phyloP scores from a whole-genome alignment of 2,329 filamentous ascomycete genomes.

The Botrytis elliptica region DNA sequence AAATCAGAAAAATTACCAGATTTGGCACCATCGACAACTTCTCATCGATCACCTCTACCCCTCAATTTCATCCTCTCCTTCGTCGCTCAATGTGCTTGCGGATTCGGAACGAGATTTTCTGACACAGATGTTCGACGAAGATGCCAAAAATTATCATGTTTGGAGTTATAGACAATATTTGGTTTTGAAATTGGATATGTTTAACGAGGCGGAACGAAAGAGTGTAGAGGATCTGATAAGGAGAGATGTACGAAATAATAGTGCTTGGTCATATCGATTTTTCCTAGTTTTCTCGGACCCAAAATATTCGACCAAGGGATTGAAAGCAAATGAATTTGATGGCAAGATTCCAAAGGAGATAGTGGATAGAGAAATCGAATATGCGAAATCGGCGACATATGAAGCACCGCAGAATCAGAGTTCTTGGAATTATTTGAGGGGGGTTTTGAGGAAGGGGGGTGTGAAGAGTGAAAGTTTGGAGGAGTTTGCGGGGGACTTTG shows the following conservation, averaged over 20 bases:
- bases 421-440: conserved; percentile 88
- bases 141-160: conserved; percentile 97
- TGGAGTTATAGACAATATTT: conserved; percentile 89
- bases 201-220: conserved; percentile 59
- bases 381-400: conserved; percentile 69
- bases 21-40: conserved; percentile 78
- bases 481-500: conserved; percentile 53
- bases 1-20: conserved; percentile 98
- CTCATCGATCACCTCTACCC: conserved; percentile 58
- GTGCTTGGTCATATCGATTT: conserved; percentile 95
- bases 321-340: conserved; percentile 53
- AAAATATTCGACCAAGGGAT: conserved; percentile 47
- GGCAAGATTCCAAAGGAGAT: conserved; percentile 58
- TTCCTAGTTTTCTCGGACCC: conserved; percentile 79
- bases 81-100: conserved; percentile 56
- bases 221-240: conserved; percentile 72
- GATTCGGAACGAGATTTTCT: conserved; percentile 74
- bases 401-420: conserved; percentile 91
- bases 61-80: conserved; percentile 58
- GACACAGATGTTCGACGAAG: conserved; percentile 73
- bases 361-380: conserved; percentile 72
- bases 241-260: conserved; percentile 89
- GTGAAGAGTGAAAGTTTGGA: conserved; percentile 48
- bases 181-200: conserved; percentile 66
- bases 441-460: conserved; percentile 67